Evolutionary conservation across 1,139 yeast species (phyloP), one percentile per base, ranked within the genome.

Genomic region (Candida albicans): DNA sequence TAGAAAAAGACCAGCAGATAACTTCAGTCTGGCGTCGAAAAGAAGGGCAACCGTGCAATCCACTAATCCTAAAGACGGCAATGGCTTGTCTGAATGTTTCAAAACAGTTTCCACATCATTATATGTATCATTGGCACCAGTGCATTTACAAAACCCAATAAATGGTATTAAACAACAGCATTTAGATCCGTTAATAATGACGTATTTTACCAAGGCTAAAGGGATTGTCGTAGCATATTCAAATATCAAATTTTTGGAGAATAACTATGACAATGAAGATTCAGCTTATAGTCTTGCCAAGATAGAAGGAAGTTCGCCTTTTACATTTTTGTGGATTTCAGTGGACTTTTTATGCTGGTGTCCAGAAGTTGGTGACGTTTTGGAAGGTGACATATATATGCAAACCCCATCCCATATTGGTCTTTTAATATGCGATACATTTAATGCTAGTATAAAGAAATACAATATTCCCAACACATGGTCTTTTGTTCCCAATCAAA

Each of bases 341-440:
- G 95, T 86, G n/a, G 95, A 89, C 48, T 73, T 93, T 37, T 72
- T 90, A 46, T 78, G 90, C 43, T 93, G 99, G 98, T 81, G 79
- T 57, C 99, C 99, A 4, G 81, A 80, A 54, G 74, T 82, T 11
- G 96, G 96, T 5, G 98, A 93, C 58, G 68, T 73, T 1, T 66
- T 91, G 28, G 96, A 91, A 61, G 99, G 99, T 6, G 78, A 82
- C 69, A 78, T 87, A 46, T 89, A 89, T 68, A 82, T 93, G 79
- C 97, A 91, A 69, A 85, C 97, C 1, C 96, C 96, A 12, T 86
- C 96, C 8, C 99, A 93, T 61, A 84, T 95, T 57, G 98, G 98
- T 49, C 73, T 93, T 51, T 76, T 93, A 54, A 76, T 93, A 42
- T 93, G 88, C 62, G 98, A 93, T 65, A 88, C 96, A 1, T 93